A percentile compares a stretch with the other conserved stretches of the same genome.
These are phyloP conservation scores for Penicillium subrubescens DNA, from an alignment of 495 filamentous ascomycete genomes.

Conservation along the genomic window DNA sequence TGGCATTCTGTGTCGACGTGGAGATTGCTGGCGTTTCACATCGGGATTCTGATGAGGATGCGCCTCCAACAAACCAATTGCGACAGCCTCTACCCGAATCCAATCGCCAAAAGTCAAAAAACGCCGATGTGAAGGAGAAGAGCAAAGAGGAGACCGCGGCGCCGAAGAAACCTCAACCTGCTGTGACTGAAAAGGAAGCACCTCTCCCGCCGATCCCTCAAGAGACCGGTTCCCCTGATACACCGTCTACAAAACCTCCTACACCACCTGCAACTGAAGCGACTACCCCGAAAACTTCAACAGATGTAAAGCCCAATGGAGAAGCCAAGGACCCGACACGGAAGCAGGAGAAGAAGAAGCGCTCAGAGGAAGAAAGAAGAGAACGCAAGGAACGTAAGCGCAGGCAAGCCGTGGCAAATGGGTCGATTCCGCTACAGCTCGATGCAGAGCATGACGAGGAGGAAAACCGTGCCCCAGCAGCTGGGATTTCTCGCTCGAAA, in stretches of 20 bases:
- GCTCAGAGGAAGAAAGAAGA: conserved; percentile 83
- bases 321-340: conserved; percentile 56
- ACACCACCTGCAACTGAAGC: conserved; percentile 3
- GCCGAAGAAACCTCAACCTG: conserved; percentile 61
- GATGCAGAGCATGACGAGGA: conserved; percentile 58
- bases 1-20: conserved; percentile 95
- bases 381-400: conserved; percentile 83
- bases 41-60: conserved; percentile 45
- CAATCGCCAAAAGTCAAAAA: conserved; percentile 53
- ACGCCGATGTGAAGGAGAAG: conserved; percentile 59
- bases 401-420: conserved; percentile 78
- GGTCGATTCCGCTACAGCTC: conserved; percentile 76
- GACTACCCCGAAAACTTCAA: conserved; percentile 4
- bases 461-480: conserved; percentile 33
- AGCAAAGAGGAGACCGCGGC: conserved; percentile 70
- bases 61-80: conserved; percentile 32
- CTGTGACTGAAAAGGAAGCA: conserved; percentile 60
- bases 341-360: conserved; percentile 91
- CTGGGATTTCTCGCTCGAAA: conserved; percentile 40
- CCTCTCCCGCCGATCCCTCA: conserved; percentile 1
- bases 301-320: conserved; percentile 36
- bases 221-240: conserved; percentile 1
- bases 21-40: conserved; percentile 79
- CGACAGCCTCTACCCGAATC: conserved; percentile 30
- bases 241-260: conserved; percentile 5